Evolutionary conservation across 495 filamentous ascomycete species (phyloP), one percentile per base, ranked within the genome.

Genomic region (Penicillium goetzii): DNA sequence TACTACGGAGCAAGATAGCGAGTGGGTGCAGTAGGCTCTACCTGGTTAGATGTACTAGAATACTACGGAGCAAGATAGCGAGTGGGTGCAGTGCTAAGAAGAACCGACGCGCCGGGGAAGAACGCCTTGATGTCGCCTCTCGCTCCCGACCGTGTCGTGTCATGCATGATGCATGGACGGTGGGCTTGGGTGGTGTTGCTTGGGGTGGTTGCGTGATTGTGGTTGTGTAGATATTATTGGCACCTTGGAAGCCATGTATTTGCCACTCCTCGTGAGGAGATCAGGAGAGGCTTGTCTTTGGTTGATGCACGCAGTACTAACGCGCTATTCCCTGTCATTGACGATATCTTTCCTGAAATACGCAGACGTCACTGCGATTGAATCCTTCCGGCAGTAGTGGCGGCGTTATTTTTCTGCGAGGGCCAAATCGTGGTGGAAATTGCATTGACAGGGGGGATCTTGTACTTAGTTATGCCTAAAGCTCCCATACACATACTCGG

Each of bases 121-220:
- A 54, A 54, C 28, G 51, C 30, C 30, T 54, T 34, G 1, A 21
- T 54, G 17, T 21, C 51, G 28, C 17, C 51, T 36, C 51, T 15
- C 38, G n/a, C 14, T 58, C 21, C 32, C 33, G 33, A 56, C 52
- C 33, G 56, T 63, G 55, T 59, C 33, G 56, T 63, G 59, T 59
- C 41, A 56, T 66, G 64, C 64, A 66, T 58, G n/a, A 66, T 66
- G 59, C 64, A 66, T 66, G 41, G 59, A 21, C 56, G 59, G 56
- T 59, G 17, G 55, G n/a, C 25, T 52, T 45, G 49, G 30, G 4
- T 4, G 23, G 14, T 9, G 49, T 34, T 36, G 17, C 30, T 33
- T 32, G 25, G 50, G 50, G 10, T 52, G 25, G 25, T 17, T 40
- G 36, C 15, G 36, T 40, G 36, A 21, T 28, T 17, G 17, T 19